These are phyloP conservation scores for Fistulinella prunicolor DNA, from an alignment of 768 basidiomycete species.

Conservation along the genomic window DNA sequence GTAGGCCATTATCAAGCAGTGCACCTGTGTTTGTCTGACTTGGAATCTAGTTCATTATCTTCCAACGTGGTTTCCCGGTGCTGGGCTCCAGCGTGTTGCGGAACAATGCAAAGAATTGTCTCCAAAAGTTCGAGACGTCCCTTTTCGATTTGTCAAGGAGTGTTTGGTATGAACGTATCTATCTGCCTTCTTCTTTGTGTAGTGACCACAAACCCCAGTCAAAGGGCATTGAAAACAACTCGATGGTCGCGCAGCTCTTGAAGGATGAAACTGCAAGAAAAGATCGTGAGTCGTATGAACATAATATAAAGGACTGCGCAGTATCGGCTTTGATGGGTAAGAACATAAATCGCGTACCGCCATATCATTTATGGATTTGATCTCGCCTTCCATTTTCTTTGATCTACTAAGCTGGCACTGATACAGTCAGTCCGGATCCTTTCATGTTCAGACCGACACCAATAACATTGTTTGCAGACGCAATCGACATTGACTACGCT, in stretches of 20 bases:
- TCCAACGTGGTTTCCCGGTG: constrained; percentile 20
- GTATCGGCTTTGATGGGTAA: constrained; percentile 22
- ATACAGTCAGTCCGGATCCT: constrained; percentile 9
- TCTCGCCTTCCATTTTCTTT: background rate
- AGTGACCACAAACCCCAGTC: constrained; percentile 7
- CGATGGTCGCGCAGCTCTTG: constrained; percentile 22
- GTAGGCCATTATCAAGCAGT: constrained; percentile 10
- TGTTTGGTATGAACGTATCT: constrained; percentile 11
- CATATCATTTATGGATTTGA: background rate
- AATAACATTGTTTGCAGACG: constrained; percentile 11
- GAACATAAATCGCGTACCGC: background rate
- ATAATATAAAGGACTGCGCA: constrained; percentile 17
- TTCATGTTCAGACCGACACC: background rate
- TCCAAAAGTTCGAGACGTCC: constrained; percentile 12
- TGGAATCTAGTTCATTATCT: constrained; percentile 14
- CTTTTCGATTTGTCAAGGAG: constrained; percentile 25
- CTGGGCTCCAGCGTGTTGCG: constrained; percentile 9
- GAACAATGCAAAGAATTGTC: constrained; percentile 9
- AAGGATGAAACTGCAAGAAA: background rate
- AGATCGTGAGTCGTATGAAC: constrained; percentile 16
- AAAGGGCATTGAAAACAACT: constrained; percentile 18
- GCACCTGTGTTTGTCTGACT: background rate
- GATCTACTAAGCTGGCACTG: constrained; percentile 12
- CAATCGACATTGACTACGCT: constrained; percentile 11
- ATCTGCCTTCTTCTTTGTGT: background rate